Base-by-base conservation (phyloP, 371 early-diverging fungal species). In the Mortierella sp. region DNA sequence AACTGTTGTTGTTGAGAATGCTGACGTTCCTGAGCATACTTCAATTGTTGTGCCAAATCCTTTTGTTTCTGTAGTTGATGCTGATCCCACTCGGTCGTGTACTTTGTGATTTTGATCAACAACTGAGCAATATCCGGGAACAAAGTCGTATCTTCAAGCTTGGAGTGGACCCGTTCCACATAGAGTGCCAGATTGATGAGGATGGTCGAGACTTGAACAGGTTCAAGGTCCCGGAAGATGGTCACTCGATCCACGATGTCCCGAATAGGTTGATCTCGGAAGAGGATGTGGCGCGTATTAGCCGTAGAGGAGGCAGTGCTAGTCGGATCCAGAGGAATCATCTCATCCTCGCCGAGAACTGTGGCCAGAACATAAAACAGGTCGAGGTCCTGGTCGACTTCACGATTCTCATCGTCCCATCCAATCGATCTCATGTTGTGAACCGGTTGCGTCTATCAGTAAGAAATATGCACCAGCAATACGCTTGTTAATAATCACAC, bases 231-330 rank as follows among this genome's bases (percentile, higher is more conserved):
- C 54, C 85, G 27, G 39, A 78, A 78, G 28, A 78, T 87, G 81
- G 83, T 82, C 45, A 88, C 65, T 39, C 87, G 83, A 27, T 88
- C 87, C 16, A 88, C 28, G 6, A 88, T 87, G 58, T 88, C 89
- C 6, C 85, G 84, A 8, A 88, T 80, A 16, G 89, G 89, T 21
- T 88, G 89, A 47, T 88, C 86, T 1, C 85, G 84, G 8, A 88
- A 69, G 61, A 83, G 84, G 2, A 86, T 76, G 6, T 81, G 72
- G 41, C 82, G 83, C 12, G 26, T 27, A 38, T 51, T 28, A 28
- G 55, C 30, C 1, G 55, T n/a, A 3, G 16, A 42, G 18, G 49
- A 23, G 2, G 48, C 2, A 27, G 45, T 38, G 39, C 31, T 62
- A 0, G 72, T 70, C 47, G 78, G 67, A 10, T 86, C 87, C n/a